Percentiles rank a stretch among this genome's conserved stretches.
Conservation (phyloP, 768 basidiomycete species). For the Mycena indigotica region DNA sequence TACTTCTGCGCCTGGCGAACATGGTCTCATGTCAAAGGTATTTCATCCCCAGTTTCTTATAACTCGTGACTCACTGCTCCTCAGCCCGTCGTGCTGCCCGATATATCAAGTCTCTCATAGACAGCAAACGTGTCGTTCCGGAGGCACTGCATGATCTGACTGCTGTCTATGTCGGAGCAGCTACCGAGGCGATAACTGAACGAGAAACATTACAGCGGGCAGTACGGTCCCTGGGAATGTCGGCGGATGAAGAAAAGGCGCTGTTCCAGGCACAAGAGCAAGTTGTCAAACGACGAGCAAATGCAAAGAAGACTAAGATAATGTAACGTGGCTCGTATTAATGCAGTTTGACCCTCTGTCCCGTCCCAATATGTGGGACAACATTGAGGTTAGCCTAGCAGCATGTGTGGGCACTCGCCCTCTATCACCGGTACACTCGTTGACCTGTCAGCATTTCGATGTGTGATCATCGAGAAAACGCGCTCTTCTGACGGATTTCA, state of each 20-base stretch:
- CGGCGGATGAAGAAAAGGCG: slow-evolving; percentile 15
- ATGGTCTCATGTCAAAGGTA: slow-evolving; percentile 57
- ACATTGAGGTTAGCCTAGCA: no score
- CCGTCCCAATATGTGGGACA: no score
- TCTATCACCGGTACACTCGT: no score
- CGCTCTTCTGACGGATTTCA: slow-evolving; percentile 19
- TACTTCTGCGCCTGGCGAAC: slow-evolving; percentile 61
- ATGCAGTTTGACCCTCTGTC: background rate
- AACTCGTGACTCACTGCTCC: background rate
- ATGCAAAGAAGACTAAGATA: background rate
- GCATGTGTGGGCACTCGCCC: no score
- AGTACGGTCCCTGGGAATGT: background rate
- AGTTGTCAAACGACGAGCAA: slow-evolving; percentile 15
- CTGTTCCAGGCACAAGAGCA: slow-evolving; percentile 26
- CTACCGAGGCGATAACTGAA: background rate
- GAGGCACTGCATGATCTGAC: slow-evolving; percentile 5
- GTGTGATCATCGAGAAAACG: slow-evolving; percentile 13
- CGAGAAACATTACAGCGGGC: slow-evolving; percentile 7
- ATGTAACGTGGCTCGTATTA: background rate
- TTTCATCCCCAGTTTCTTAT: background rate
- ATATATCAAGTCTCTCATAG: slow-evolving; percentile 13
- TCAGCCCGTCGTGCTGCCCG: slow-evolving; percentile 14
- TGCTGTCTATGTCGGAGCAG: slow-evolving; percentile 1
- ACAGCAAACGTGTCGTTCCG: slow-evolving; percentile 14
- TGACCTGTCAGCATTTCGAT: no score